Evolutionary conservation across 345 rosid species (phyloP), one percentile per base, ranked within the genome.

Genomic region (Salix purpurea): DNA sequence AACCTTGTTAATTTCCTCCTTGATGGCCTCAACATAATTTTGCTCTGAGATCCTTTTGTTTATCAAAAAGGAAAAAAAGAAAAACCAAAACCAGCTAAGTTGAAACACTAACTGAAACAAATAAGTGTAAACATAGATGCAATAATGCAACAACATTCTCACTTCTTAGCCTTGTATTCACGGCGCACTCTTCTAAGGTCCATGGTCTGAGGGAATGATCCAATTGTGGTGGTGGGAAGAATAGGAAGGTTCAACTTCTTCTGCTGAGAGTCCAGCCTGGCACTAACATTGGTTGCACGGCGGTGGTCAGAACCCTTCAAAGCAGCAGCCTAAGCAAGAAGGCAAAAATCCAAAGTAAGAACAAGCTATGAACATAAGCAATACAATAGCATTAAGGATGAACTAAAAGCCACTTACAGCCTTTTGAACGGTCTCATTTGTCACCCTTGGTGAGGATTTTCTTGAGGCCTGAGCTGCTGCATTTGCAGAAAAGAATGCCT

Each of bases 121-220:
- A 32, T 65, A 36, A 66, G 36, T 3, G 2, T 3, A 66, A 58
- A 9, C 26, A 58, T n/a, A 58, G 6, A 7, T 18, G 21, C 40
- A 66, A 11, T 16, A 8, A 34, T 4, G 23, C 26, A 36, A 19
- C 14, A 66, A 23, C 40, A 18, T 76, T 26, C 93, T 84, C 80
- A 89, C 99, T 95, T 95, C 76, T 95, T 95, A 34, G 99, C 99
- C 86, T 95, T 95, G 90, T 90, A 95, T 79, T 93, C 99, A 82
- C 99, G 97, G 78, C 99, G 99, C 64, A 95, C 97, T 77, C 94
- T 95, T 83, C 99, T 91, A 77, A 95, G 97, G 70, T 93, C 97
- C 66, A 84, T 46, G 11, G 97, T 95, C 74, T 93, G 99, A 67
- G 99, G 97, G 87, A 95, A 93, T 72, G 98, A 94, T 65, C 98